A percentile compares a stretch with the other conserved stretches of the same genome.
Evolutionary conservation across 257 asterid genomes (phyloP).

Genomic region (Plantago major): DNA sequence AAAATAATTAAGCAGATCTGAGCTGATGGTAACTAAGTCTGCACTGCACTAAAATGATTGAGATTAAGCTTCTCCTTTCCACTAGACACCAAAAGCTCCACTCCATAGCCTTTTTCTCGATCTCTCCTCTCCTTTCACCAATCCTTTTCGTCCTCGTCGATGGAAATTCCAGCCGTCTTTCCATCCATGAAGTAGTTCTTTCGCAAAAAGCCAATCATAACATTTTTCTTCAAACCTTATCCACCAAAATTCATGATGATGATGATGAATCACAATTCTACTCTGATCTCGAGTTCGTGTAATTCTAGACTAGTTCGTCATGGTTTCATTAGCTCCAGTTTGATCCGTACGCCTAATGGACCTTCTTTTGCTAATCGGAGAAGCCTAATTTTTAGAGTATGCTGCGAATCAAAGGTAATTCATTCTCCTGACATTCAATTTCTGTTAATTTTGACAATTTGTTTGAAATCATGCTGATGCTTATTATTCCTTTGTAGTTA

Average conservation of each 20-base stretch:
- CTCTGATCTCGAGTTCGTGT: constrained; percentile 21
- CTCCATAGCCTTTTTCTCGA: too few relatives aligned
- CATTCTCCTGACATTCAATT: background rate
- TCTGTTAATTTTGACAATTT: background rate
- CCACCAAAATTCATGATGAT: background rate
- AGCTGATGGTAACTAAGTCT: too few relatives aligned
- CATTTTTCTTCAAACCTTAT: too few relatives aligned
- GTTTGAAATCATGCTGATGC: background rate
- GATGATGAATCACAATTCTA: constrained; percentile 28
- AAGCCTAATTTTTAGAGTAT: constrained; percentile 31
- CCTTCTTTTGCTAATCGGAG: constrained; percentile 17
- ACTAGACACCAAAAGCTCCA: too few relatives aligned
- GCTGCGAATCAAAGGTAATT: constrained; percentile 49
- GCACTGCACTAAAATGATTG: too few relatives aligned
- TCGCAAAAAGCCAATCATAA: background rate
- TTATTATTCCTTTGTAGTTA: constrained; percentile 12
- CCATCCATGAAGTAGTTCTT: background rate
- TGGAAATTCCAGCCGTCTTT: background rate
- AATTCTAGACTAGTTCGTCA: constrained; percentile 28
- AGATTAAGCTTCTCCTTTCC: too few relatives aligned
- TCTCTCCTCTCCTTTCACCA: background rate
- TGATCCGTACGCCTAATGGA: constrained; percentile 14
- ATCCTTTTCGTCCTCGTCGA: background rate
- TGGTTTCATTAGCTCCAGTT: constrained; percentile 24
- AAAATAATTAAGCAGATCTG: too few relatives aligned